Conservation (phyloP, 106 monocot genomes). For the Acanthochlamys bracteata region DNA sequence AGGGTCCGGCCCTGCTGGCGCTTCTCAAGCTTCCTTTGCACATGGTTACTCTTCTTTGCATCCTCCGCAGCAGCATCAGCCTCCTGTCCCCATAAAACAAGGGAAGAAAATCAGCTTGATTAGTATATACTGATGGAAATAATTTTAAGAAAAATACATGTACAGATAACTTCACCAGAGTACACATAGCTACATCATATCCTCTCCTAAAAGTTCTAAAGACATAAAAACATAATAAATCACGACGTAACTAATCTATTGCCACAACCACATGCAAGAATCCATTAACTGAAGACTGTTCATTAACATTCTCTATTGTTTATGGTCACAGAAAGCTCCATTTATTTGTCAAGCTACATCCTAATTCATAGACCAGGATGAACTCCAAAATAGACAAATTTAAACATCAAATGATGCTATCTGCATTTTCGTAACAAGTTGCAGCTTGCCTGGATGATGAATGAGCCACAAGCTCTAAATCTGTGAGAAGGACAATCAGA, state of each 20-base stretch:
- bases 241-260: too few species aligned
- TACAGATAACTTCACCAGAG: too few species aligned
- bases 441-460: not conserved
- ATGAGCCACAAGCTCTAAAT: not conserved
- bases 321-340: too few species aligned
- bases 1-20: slow-evolving; percentile 52
- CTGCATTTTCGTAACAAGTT: not conserved
- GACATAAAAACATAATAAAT: too few species aligned
- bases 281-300: too few species aligned
- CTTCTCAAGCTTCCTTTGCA: slow-evolving; percentile 52
- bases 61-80: slow-evolving; percentile 43
- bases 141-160: not conserved
- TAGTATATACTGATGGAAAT: not conserved
- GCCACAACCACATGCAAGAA: too few species aligned
- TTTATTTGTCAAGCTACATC: too few species aligned
- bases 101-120: not conserved
- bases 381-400: not conserved
- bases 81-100: slow-evolving; percentile 15
- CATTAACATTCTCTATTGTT: too few species aligned
- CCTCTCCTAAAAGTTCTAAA: too few species aligned
- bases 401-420: not conserved
- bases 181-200: too few species aligned
- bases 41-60: slow-evolving; percentile 58
- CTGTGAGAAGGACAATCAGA: not conserved
- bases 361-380: too few species aligned